Conservation (phyloP, 2,329 filamentous ascomycete genomes). For the Colletotrichum sp. region DNA sequence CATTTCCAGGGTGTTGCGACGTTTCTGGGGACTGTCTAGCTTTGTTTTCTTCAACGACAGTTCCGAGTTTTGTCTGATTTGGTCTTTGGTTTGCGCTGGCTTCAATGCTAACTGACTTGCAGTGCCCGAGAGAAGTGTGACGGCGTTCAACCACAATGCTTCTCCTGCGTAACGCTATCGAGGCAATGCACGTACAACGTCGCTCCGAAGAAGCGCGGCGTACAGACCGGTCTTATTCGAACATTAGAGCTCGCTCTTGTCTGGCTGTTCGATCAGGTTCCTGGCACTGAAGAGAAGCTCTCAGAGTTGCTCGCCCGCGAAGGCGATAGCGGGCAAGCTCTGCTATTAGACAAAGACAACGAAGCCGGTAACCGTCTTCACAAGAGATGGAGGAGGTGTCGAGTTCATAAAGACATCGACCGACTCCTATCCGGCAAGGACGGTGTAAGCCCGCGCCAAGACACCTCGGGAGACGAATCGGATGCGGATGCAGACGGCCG, state of each 20-base stretch:
- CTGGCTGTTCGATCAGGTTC: constrained; percentile 67
- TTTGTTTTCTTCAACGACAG: not conserved
- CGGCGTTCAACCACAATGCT: constrained; percentile 69
- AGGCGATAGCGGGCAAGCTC: constrained; percentile 41
- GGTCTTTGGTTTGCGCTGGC: not conserved
- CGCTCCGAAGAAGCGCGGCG: constrained; percentile 76
- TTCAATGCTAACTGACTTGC: not conserved
- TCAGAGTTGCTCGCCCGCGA: constrained; percentile 56
- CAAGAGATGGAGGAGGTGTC: constrained; percentile 67
- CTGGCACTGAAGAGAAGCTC: constrained; percentile 63
- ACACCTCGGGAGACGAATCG: constrained; percentile 38
- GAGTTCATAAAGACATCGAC: constrained; percentile 67
- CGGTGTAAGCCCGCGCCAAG: constrained; percentile 32
- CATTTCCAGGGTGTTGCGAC: not conserved
- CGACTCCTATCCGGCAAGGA: constrained; percentile 58
- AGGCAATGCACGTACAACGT: constrained; percentile 75
- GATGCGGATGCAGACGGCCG: constrained; percentile 28
- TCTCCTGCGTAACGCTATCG: constrained; percentile 67
- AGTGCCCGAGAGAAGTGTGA: constrained; percentile 75
- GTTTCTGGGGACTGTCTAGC: not conserved
- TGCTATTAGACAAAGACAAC: constrained; percentile 58
- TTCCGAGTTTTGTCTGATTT: not conserved
- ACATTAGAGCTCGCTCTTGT: constrained; percentile 74
- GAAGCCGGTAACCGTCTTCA: constrained; percentile 62
- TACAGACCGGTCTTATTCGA: constrained; percentile 81